Evolutionary conservation across 2,329 filamentous ascomycete genomes (phyloP), one percentile per base, ranked within the genome.

Genomic region (Teratosphaeria destructans): DNA sequence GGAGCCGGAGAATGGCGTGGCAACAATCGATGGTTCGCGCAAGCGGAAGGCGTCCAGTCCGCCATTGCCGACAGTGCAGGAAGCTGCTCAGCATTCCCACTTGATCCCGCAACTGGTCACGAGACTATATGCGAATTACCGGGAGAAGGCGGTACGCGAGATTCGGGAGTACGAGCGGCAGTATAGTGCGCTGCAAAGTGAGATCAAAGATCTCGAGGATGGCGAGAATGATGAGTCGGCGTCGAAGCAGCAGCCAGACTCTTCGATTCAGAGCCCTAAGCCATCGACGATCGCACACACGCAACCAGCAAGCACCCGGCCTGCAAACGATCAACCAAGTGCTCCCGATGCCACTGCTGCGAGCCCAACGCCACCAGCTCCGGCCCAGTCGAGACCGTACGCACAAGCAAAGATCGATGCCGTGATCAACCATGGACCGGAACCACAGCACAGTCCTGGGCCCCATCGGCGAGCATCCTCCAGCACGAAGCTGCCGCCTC

Each of bases 21-120:
- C 60, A 27, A 81, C 81, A 64, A 77, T 76, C 57, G 74, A 79
- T 35, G 80, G 79, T 34, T 82, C 85, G 10, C 85, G 82, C 73
- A 94, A 92, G 77, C 84, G 89, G 67, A 95, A 93, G 77, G 80
- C 88, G 43, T 81, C 83, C 34, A 85, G 81, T 61, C 84, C 88
- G 8, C 79, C 81, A 54, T 71, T 85, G 60, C 83, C 85, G 12
- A 84, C 83, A 0, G 76, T 90, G 32, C 81, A 83, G 63, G 88
- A 92, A 63, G 84, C 84, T 3, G 79, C 81, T 58, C 80, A 85
- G 63, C 84, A 90, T 71, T 73, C 81, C 32, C 83, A 87, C 56
- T 84, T 87, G 63, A 78, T 95, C 1, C 88, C 88, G 1, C 77
- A 80, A 32, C 76, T 96, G 53, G 82, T 95, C 55, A 80, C 86